Evolutionary conservation across 2,329 filamentous ascomycete species (phyloP).

Genomic region (Epicoccum sorghinum): DNA sequence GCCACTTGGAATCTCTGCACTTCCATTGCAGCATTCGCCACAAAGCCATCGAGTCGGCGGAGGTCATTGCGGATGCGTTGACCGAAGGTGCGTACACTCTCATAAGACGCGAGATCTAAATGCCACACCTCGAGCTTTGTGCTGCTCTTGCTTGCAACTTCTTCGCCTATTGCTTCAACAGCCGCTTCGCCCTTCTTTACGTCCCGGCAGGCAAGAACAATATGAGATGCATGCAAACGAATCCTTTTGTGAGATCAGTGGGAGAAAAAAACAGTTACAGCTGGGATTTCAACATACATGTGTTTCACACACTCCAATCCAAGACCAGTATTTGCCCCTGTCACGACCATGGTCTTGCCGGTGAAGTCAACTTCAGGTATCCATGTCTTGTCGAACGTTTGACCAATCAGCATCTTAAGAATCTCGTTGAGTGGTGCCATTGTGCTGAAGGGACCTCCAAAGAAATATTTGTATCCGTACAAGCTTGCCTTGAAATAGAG

Average conservation of each 20-base stretch:
- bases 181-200: conserved; percentile 10
- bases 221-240: not conserved
- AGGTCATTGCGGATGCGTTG: conserved; percentile 10
- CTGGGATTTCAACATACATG: conserved; percentile 4
- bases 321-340: conserved; percentile 17
- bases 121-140: conserved; percentile 16
- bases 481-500: too few species aligned
- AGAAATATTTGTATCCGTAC: too few species aligned
- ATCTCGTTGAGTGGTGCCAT: conserved; percentile 19
- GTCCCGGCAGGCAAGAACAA: conserved; percentile 11
- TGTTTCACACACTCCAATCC: conserved; percentile 18
- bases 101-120: conserved; percentile 8
- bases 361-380: conserved; percentile 6
- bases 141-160: not conserved
- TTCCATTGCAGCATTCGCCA: conserved; percentile 21
- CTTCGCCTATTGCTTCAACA: not conserved
- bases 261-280: too few species aligned
- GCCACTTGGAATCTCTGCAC: conserved; percentile 10
- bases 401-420: conserved; percentile 12
- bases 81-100: conserved; percentile 3
- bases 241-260: too few species aligned
- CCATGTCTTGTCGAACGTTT: conserved; percentile 12
- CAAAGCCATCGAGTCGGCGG: conserved; percentile 17
- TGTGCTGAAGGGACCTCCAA: not conserved
- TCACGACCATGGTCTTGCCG: conserved; percentile 15